Evolutionary conservation across 129 eudicot species (phyloP).

Genomic region (Centrapalus pauciflorus): DNA sequence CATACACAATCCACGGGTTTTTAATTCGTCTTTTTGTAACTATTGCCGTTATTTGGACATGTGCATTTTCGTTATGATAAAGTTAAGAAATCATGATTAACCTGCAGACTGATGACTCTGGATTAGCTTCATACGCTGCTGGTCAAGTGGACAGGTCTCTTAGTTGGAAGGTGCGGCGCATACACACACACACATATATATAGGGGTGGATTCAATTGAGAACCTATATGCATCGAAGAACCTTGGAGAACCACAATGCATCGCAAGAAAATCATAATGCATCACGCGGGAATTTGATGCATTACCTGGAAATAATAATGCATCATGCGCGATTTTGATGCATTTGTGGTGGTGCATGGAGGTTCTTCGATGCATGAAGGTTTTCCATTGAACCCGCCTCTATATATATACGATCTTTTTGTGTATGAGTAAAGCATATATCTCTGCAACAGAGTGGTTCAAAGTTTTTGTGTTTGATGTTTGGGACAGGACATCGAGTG

Average conservation of each 20-base stretch:
- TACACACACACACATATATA: too few relatives aligned
- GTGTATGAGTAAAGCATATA: background rate
- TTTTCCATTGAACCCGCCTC: too few relatives aligned
- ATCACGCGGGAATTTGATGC: too few relatives aligned
- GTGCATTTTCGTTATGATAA: background rate
- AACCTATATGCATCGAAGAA: too few relatives aligned
- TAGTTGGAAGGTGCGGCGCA: conserved; percentile 69
- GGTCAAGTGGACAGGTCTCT: conserved; percentile 83
- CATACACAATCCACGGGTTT: background rate
- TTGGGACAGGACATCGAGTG: conserved; percentile 70
- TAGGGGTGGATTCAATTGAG: too few relatives aligned
- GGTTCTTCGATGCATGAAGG: too few relatives aligned
- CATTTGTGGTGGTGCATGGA: too few relatives aligned
- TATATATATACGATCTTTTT: too few relatives aligned
- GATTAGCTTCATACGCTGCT: conserved; percentile 86
- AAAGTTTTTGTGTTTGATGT: background rate
- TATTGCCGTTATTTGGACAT: background rate
- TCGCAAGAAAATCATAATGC: too few relatives aligned
- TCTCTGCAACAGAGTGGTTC: background rate
- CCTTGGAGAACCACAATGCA: too few relatives aligned
- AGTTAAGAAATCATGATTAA: background rate
- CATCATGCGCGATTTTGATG: too few relatives aligned
- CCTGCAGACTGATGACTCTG: conserved; percentile 78
- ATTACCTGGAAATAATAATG: too few relatives aligned
- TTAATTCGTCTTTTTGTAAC: background rate